Conservation (phyloP, 2,329 filamentous ascomycete genomes). For the Cordyceps fumosorosea region DNA sequence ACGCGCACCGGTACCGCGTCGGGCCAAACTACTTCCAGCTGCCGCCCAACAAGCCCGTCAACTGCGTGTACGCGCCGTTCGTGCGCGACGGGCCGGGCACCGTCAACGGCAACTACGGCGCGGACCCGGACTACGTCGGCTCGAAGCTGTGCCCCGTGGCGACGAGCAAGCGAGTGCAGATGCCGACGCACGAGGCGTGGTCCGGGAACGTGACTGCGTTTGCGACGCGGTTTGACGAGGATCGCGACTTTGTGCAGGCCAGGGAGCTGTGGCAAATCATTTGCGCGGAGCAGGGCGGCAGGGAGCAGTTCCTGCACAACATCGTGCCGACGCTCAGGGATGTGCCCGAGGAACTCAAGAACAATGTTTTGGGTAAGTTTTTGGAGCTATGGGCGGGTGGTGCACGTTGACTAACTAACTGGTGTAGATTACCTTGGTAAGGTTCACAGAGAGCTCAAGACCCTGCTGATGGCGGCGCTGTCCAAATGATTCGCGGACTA, state of each 20-base stretch:
- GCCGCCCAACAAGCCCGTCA: slow-evolving; percentile 30
- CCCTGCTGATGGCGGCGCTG: not conserved
- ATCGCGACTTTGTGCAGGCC: slow-evolving; percentile 19
- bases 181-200: slow-evolving; percentile 17
- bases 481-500: not conserved
- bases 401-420: not conserved
- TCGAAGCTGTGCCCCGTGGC: slow-evolving; percentile 19
- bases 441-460: not conserved
- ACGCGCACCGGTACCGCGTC: slow-evolving; percentile 57
- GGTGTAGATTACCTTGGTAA: not conserved
- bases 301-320: slow-evolving; percentile 19
- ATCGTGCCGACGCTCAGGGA: slow-evolving; percentile 17
- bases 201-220: slow-evolving; percentile 18
- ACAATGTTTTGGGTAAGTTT: not conserved
- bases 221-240: slow-evolving; percentile 15
- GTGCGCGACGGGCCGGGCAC: slow-evolving; percentile 19
- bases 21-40: slow-evolving; percentile 43
- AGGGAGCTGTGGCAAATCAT: slow-evolving; percentile 20
- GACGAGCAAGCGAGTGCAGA: not conserved
- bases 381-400: not conserved
- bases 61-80: slow-evolving; percentile 17
- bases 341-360: slow-evolving; percentile 15
- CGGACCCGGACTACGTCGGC: slow-evolving; percentile 22
- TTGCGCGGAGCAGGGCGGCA: slow-evolving; percentile 14
- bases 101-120: slow-evolving; percentile 22